phyloP scores from a whole-genome alignment of 345 rosid genomes.

The Sisymbrium irio region DNA sequence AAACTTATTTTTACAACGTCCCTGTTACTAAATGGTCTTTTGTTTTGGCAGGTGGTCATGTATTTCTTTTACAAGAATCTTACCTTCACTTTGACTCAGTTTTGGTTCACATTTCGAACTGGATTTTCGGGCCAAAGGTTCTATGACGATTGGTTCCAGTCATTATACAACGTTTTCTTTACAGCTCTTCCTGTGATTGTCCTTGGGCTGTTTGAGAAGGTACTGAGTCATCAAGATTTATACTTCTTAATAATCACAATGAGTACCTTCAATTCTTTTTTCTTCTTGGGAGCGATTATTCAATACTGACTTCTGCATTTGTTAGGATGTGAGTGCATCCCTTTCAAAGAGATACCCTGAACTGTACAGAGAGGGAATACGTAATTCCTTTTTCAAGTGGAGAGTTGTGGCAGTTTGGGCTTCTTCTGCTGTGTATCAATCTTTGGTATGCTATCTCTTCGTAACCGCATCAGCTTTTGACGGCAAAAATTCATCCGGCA shows the following conservation, averaged over 20 bases:
- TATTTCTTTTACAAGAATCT: slow-evolving; percentile 99
- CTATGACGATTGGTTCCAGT: slow-evolving; percentile 99
- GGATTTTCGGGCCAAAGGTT: slow-evolving; percentile 99
- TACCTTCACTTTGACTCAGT: slow-evolving; percentile 92
- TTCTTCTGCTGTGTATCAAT: slow-evolving; percentile 80
- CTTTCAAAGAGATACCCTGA: slow-evolving; percentile 95
- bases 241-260: neutral
- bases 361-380: slow-evolving; percentile 86
- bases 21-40: slow-evolving; percentile 10
- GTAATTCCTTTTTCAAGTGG: slow-evolving; percentile 82
- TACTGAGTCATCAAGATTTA: slow-evolving; percentile 5
- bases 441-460: slow-evolving; percentile 70
- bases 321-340: slow-evolving; percentile 91
- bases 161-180: slow-evolving; percentile 83
- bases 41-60: slow-evolving; percentile 72
- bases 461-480: slow-evolving; percentile 53
- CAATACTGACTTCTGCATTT: slow-evolving; percentile 7
- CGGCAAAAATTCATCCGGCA: slow-evolving; percentile 71
- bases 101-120: slow-evolving; percentile 97
- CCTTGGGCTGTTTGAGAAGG: slow-evolving; percentile 96
- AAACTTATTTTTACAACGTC: neutral
- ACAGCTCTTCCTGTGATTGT: slow-evolving; percentile 88
- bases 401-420: slow-evolving; percentile 88
- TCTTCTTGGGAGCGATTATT: neutral
- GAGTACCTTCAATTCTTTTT: neutral